Base-by-base conservation (phyloP, 176 grass and related monocot species). In the Oryza officinalis region DNA sequence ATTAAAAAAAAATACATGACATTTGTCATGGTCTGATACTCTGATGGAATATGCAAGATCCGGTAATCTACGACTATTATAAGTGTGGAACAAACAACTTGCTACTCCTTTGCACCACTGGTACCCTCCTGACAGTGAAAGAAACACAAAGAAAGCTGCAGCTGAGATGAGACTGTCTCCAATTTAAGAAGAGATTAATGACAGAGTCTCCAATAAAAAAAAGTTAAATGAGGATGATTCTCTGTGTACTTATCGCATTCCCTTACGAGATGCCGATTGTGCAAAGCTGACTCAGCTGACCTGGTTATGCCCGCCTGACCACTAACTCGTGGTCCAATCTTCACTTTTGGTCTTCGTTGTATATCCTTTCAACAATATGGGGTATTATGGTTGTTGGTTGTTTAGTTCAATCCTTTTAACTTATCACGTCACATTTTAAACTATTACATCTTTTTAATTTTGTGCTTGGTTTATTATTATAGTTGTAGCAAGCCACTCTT, bases 221-320 rank as follows among this genome's bases (percentile, higher is more conserved):
- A 40, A 30, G 22, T 50, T 6, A 18, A 50, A 1, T 2, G 10
- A 68, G 45, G 45, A 80, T 76, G 31, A 74, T 75, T 32, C 26
- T 11, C 8, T 33, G 18, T 26, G 78, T 67, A 81, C 33, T 75
- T 18, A 14, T 67, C 84, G 13, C 38, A 63, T 20, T 11, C 49
- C 13, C 3, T 3, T 6, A 54, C 14, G 17, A 84, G 17, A 75
- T 75, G 77, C 69, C 23, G 27, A 67, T 26, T 68, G 77, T 75
- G 63, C 70, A 67, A 66, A 81, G 85, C 72, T 68, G 78, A 81
- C 20, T 82, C 79, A 81, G 71, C 85, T 47, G 47, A 30, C 49
- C 71, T 47, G 81, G 64, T 6, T 17, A 11, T 81, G 71, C 23
- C 40, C 45, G 13, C 71, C 4, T 59, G 70, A 76, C 78, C 63